Evolutionary conservation across 208 protist species (phyloP).

Genomic region (Eutreptiella sp.): DNA sequence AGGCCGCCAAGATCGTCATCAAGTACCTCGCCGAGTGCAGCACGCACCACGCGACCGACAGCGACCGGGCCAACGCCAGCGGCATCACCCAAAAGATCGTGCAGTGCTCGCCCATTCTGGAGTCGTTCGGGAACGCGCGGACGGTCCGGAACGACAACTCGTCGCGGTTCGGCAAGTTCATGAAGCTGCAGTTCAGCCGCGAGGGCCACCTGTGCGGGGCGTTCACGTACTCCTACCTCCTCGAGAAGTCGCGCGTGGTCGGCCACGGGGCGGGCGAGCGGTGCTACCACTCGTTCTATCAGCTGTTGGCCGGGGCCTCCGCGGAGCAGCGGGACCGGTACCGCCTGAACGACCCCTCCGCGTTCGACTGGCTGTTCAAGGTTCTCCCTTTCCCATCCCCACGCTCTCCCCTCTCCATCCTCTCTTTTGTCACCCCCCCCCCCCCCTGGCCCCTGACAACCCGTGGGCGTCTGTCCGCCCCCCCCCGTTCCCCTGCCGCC

Average conservation of each 20-base stretch:
- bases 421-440: too few species aligned
- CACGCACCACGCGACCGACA: neutral
- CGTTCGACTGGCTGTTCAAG: constrained; percentile 43
- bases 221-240: constrained; percentile 27
- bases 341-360: constrained; percentile 23
- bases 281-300: constrained; percentile 68
- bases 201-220: constrained; percentile 39
- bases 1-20: constrained; percentile 48
- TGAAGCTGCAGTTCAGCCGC: constrained; percentile 57
- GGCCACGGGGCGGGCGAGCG: constrained; percentile 43
- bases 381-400: too few species aligned
- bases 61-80: constrained; percentile 8
- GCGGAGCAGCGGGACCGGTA: constrained; percentile 20
- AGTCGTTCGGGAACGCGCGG: constrained; percentile 74
- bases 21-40: constrained; percentile 43
- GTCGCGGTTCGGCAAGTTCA: constrained; percentile 67
- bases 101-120: constrained; percentile 48
- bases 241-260: constrained; percentile 39
- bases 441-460: too few species aligned
- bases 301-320: constrained; percentile 42
- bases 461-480: too few species aligned
- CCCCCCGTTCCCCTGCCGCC: too few species aligned
- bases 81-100: constrained; percentile 49
- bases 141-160: constrained; percentile 66
- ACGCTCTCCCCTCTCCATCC: too few species aligned